phyloP scores from a whole-genome alignment of 805 yeast genomes.

The Aciculoconidium aculeatum region DNA sequence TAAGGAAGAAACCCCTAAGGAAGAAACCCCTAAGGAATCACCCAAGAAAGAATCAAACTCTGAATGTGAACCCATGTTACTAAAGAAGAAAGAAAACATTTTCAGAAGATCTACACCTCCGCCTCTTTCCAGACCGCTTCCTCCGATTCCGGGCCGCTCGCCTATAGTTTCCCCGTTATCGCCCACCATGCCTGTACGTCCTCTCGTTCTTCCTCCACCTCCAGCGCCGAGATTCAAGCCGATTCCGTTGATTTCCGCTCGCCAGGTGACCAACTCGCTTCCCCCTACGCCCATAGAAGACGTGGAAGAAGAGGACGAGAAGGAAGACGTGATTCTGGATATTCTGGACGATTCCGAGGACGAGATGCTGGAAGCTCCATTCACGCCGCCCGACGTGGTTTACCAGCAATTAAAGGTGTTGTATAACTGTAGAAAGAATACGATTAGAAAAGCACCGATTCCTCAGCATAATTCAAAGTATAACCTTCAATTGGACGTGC shows the following conservation, averaged over 20 bases:
- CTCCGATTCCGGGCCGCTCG: no score
- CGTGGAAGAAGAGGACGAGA: not conserved
- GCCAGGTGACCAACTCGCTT: no score
- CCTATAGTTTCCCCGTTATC: no score
- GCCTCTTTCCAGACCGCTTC: no score
- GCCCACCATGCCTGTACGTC: no score
- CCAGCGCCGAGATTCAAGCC: no score
- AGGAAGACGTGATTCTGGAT: conserved; percentile 7
- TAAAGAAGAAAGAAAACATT: no score
- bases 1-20: not conserved
- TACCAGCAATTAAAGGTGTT: conserved; percentile 18
- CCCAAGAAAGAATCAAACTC: no score
- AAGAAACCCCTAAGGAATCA: conserved; percentile 1
- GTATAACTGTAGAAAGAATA: conserved; percentile 31
- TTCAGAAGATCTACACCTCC: no score
- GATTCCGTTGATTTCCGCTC: no score
- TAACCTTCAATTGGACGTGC: conserved; percentile 9
- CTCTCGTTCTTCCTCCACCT: conserved; percentile 2
- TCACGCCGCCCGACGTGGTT: conserved; percentile 13
- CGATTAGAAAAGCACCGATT: conserved; percentile 26
- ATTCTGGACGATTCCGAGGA: conserved; percentile 4
- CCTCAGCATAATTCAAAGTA: conserved; percentile 7
- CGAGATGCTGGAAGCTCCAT: conserved; percentile 8
- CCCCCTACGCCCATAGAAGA: not conserved
- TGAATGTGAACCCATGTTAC: no score